phyloP scores from a whole-genome alignment of 2,329 filamentous ascomycete species.

The Mycosphaerelloides madeirae region DNA sequence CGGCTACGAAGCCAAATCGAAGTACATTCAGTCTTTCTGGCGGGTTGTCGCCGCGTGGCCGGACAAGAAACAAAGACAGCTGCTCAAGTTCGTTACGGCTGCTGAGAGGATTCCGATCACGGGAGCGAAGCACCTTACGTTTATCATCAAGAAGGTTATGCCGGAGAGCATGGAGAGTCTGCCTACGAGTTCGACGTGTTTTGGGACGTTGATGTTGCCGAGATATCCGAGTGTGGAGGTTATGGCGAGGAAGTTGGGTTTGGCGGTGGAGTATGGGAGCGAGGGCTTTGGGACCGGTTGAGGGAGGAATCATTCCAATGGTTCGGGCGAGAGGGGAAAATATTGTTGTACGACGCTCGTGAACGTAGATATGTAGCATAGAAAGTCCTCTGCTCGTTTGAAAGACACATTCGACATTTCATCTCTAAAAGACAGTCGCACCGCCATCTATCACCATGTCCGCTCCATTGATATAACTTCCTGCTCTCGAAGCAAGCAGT shows the following conservation, averaged over 20 bases:
- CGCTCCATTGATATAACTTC: conserved; percentile 35
- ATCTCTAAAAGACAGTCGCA: conserved; percentile 25
- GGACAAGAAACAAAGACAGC: conserved; percentile 63
- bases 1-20: conserved; percentile 67
- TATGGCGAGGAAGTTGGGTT: conserved; percentile 67
- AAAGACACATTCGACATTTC: neutral
- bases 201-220: conserved; percentile 79
- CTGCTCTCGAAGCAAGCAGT: conserved; percentile 33
- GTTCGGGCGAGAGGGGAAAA: no score
- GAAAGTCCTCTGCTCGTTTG: no score
- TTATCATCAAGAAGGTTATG: conserved; percentile 75
- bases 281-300: conserved; percentile 66
- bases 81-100: conserved; percentile 93
- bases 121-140: conserved; percentile 75
- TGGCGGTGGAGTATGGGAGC: conserved; percentile 78
- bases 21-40: conserved; percentile 78
- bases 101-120: conserved; percentile 86
- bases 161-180: conserved; percentile 56
- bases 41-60: conserved; percentile 64
- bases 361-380: neutral
- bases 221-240: conserved; percentile 70
- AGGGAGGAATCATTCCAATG: no score
- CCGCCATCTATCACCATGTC: conserved; percentile 37
- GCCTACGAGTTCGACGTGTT: conserved; percentile 89
- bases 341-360: no score